Percentiles rank a stretch among this genome's conserved stretches.
Evolutionary conservation across 2,329 filamentous ascomycete genomes (phyloP).

Genomic region (Colletotrichum paranaense): DNA sequence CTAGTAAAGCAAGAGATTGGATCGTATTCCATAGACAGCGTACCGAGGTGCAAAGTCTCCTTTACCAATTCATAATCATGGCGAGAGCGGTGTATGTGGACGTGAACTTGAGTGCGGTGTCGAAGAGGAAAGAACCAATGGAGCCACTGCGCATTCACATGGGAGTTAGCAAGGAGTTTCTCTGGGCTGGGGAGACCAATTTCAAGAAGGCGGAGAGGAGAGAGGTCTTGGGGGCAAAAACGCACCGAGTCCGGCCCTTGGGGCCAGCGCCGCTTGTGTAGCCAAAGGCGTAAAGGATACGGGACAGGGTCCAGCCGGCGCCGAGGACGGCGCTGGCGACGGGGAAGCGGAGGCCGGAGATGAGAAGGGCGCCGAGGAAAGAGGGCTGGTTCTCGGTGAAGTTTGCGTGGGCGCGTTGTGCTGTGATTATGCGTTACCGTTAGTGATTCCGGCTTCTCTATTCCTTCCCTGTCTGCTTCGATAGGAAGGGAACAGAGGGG

Average conservation of each 20-base stretch:
- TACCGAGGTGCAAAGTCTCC: background rate
- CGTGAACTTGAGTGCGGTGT: constrained; percentile 53
- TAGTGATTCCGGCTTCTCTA: background rate
- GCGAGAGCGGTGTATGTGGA: constrained; percentile 56
- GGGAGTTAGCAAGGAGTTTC: constrained; percentile 18
- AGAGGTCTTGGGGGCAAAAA: no score
- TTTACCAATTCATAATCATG: constrained; percentile 48
- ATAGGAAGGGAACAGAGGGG: background rate
- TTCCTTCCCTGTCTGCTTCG: background rate
- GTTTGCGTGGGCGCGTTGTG: constrained; percentile 72
- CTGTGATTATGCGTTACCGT: constrained; percentile 42
- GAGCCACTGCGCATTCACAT: constrained; percentile 47
- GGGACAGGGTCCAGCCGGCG: constrained; percentile 61
- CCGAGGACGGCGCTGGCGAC: constrained; percentile 60
- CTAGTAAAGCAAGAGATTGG: background rate
- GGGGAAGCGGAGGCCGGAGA: constrained; percentile 68
- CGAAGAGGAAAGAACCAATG: constrained; percentile 46
- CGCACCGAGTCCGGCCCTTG: constrained; percentile 52
- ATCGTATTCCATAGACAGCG: background rate
- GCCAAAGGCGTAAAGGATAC: constrained; percentile 66
- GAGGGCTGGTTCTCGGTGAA: constrained; percentile 71
- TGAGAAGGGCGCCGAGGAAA: constrained; percentile 62
- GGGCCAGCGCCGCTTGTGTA: constrained; percentile 61
- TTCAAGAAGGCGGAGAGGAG: background rate
- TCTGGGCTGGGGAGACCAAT: background rate